phyloP scores from a whole-genome alignment of 2,329 filamentous ascomycete species.

The Chalaropsis ovoidea region DNA sequence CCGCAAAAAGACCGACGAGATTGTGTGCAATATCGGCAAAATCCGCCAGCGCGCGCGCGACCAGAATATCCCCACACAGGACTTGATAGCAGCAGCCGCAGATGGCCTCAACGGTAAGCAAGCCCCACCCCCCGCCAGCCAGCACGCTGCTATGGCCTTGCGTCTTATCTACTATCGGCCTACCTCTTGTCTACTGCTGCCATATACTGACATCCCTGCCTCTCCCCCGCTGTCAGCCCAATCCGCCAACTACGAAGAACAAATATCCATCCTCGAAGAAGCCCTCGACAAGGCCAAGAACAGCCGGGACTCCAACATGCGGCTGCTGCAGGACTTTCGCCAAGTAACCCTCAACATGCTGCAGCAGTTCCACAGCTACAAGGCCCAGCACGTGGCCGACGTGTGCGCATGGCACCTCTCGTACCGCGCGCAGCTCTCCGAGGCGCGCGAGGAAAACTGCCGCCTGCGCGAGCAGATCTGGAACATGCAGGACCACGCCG shows the following conservation, averaged over 20 bases:
- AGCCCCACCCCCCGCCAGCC: background rate
- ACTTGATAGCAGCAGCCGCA: slow-evolving; percentile 46
- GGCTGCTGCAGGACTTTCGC: slow-evolving; percentile 49
- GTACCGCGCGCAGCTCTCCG: slow-evolving; percentile 55
- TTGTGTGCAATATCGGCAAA: slow-evolving; percentile 52
- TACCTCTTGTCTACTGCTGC: background rate
- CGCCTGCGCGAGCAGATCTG: slow-evolving; percentile 55
- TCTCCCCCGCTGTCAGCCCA: slow-evolving; percentile 37
- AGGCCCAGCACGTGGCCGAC: slow-evolving; percentile 51
- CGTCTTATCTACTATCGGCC: background rate
- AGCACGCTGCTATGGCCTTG: background rate
- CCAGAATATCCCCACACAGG: slow-evolving; percentile 46
- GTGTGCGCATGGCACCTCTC: slow-evolving; percentile 55
- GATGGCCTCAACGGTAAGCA: slow-evolving; percentile 48
- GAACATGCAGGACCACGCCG: slow-evolving; percentile 54
- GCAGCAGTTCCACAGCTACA: slow-evolving; percentile 56
- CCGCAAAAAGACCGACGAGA: slow-evolving; percentile 51
- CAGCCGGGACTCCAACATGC: slow-evolving; percentile 51
- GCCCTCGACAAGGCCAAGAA: slow-evolving; percentile 52
- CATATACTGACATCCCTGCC: background rate
- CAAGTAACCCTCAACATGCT: slow-evolving; percentile 48
- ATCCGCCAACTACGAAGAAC: slow-evolving; percentile 49
- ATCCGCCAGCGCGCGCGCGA: slow-evolving; percentile 48
- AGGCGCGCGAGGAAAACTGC: slow-evolving; percentile 54
- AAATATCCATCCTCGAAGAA: slow-evolving; percentile 51